Evolutionary conservation across 768 basidiomycete genomes (phyloP).

Genomic region (Candolleomyces eurysporus): DNA sequence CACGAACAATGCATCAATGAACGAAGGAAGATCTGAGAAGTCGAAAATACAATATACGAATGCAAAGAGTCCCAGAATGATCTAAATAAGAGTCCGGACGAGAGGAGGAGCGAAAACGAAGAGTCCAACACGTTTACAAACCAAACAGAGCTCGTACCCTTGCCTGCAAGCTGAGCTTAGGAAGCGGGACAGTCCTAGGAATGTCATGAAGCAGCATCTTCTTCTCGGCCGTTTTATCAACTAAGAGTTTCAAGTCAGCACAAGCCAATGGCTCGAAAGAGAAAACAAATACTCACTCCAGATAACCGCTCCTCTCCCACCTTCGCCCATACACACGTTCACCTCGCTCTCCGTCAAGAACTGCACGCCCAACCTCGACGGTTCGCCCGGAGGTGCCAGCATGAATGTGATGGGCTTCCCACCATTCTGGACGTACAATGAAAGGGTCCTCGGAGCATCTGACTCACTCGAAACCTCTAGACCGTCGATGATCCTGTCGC

Average conservation of each 20-base stretch:
- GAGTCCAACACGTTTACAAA: conserved; percentile 2
- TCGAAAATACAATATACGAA: too few species aligned
- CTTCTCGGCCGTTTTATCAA: conserved; percentile 17
- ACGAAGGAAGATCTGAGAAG: too few species aligned
- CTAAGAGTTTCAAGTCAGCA: conserved; percentile 14
- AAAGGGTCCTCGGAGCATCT: conserved; percentile 10
- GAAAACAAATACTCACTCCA: conserved; percentile 20
- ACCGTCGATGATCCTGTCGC: conserved; percentile 6
- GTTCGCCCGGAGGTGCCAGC: conserved; percentile 25
- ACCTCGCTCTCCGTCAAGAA: conserved; percentile 27
- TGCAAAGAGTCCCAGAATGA: too few species aligned
- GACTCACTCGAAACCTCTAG: neutral
- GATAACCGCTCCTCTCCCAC: conserved; percentile 25
- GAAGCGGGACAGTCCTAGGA: conserved; percentile 20
- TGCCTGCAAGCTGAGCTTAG: conserved; percentile 23
- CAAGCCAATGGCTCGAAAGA: neutral
- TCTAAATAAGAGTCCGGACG: neutral
- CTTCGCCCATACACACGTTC: conserved; percentile 25
- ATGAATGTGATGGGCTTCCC: conserved; percentile 17
- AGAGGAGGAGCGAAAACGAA: neutral
- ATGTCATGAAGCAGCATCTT: conserved; percentile 14
- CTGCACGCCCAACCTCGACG: conserved; percentile 27
- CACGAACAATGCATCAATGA: too few species aligned
- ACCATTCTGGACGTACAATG: conserved; percentile 23
- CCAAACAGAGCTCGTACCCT: conserved; percentile 26